Evolutionary conservation across 2,329 filamentous ascomycete species (phyloP).

Genomic region (Penicillium griseofulvum): DNA sequence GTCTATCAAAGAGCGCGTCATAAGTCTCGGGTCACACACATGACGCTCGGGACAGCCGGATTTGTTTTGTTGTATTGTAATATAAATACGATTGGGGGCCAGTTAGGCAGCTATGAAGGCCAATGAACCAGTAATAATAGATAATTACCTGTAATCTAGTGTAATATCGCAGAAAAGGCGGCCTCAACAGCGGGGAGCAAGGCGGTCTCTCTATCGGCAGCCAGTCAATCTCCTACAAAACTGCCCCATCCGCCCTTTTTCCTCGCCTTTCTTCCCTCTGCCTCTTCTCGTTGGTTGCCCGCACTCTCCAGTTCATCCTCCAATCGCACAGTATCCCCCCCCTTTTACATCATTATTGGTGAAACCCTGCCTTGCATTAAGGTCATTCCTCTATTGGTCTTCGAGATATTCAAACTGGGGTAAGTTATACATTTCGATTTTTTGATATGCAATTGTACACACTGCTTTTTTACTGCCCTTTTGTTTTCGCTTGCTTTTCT

Average conservation of each 20-base stretch:
- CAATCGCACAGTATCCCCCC: slow-evolving; percentile 24
- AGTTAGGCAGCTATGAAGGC: background rate
- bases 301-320: slow-evolving; percentile 31
- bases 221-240: slow-evolving; percentile 39
- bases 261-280: slow-evolving; percentile 37
- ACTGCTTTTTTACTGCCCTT: background rate
- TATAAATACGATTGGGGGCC: background rate
- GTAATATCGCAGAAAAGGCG: slow-evolving; percentile 15
- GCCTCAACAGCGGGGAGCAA: slow-evolving; percentile 3
- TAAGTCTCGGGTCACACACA: slow-evolving; percentile 8
- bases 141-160: background rate
- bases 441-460: background rate
- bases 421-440: slow-evolving; percentile 1
- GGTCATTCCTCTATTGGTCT: background rate
- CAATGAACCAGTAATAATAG: background rate
- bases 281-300: slow-evolving; percentile 44
- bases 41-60: slow-evolving; percentile 8
- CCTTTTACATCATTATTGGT: slow-evolving; percentile 9
- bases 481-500: background rate
- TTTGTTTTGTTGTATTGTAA: slow-evolving; percentile 4
- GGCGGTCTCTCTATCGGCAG: slow-evolving; percentile 1
- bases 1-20: background rate
- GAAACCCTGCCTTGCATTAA: slow-evolving; percentile 8
- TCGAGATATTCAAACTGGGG: background rate
- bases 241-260: slow-evolving; percentile 41